Conservation (phyloP, 169 alveolate species). For the Babesia ovata region DNA sequence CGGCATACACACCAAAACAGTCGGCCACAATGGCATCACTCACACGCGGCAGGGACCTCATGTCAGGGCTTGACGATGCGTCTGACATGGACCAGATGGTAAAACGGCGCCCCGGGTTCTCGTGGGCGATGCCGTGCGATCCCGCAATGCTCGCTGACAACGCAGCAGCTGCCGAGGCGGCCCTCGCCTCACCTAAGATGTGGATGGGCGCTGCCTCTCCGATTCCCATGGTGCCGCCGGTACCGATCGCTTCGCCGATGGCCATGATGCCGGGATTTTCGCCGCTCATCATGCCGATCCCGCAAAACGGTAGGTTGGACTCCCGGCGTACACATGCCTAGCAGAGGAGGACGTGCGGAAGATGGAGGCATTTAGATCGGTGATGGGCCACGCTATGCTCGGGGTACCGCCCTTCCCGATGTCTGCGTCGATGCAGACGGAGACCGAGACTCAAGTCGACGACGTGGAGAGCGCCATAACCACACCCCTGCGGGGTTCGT, state of each 20-base stretch:
- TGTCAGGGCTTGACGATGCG: neutral
- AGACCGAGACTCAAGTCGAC: neutral
- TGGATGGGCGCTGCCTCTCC: neutral
- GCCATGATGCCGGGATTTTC: conserved; percentile 23
- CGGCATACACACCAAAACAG: neutral
- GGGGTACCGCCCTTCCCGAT: neutral
- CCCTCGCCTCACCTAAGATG: neutral
- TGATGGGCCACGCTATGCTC: conserved; percentile 2
- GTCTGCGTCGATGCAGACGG: neutral
- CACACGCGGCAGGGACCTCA: conserved; percentile 4
- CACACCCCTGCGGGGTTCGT: conserved; percentile 21
- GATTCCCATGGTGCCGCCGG: neutral
- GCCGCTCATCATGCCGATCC: conserved; percentile 32
- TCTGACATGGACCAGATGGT: conserved; percentile 1
- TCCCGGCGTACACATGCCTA: neutral
- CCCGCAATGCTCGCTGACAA: neutral
- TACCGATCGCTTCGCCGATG: conserved; percentile 14
- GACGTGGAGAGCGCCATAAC: neutral
- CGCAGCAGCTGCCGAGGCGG: neutral
- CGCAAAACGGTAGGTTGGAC: conserved; percentile 9
- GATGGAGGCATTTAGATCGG: conserved; percentile 2
- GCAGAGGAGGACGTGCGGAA: conserved; percentile 7
- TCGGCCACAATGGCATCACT: conserved; percentile 3
- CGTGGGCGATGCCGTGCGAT: conserved; percentile 8
- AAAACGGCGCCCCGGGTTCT: conserved; percentile 14